Evolutionary conservation across 306 rosid genomes (phyloP).

Genomic region (Coriaria nepalensis): DNA sequence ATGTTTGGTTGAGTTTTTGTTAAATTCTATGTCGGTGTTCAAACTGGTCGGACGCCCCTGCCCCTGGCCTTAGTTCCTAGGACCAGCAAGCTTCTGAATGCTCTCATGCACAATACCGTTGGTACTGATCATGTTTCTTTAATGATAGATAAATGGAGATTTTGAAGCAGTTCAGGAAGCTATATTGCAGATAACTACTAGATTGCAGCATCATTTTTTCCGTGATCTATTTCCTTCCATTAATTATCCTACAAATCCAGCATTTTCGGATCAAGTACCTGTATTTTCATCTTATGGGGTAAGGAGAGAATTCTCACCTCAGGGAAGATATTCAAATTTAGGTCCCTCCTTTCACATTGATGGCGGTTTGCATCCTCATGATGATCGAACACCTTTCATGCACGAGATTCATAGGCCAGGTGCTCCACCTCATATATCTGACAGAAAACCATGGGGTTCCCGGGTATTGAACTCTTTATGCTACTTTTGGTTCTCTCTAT

Average conservation of each 20-base stretch:
- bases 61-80: too few species aligned
- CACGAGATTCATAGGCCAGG: constrained; percentile 46
- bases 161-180: constrained; percentile 85
- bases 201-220: constrained; percentile 70
- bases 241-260: constrained; percentile 57
- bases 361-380: constrained; percentile 44
- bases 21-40: neutral
- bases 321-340: constrained; percentile 56
- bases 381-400: constrained; percentile 59
- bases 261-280: constrained; percentile 53
- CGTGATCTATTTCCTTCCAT: constrained; percentile 63
- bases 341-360: constrained; percentile 61
- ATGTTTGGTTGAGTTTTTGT: neutral
- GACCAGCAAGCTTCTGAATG: neutral
- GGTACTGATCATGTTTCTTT: constrained; percentile 9
- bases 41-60: too few species aligned
- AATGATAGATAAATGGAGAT: constrained; percentile 72
- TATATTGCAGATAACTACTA: constrained; percentile 69
- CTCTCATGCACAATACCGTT: constrained; percentile 8
- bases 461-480: constrained; percentile 43
- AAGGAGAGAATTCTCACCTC: constrained; percentile 80
- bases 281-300: constrained; percentile 59
- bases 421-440: constrained; percentile 42
- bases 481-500: constrained; percentile 3
- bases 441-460: constrained; percentile 84